These are phyloP conservation scores for Furcasterigmium sp. DNA, from an alignment of 2,329 filamentous ascomycete genomes.

Conservation along the genomic window DNA sequence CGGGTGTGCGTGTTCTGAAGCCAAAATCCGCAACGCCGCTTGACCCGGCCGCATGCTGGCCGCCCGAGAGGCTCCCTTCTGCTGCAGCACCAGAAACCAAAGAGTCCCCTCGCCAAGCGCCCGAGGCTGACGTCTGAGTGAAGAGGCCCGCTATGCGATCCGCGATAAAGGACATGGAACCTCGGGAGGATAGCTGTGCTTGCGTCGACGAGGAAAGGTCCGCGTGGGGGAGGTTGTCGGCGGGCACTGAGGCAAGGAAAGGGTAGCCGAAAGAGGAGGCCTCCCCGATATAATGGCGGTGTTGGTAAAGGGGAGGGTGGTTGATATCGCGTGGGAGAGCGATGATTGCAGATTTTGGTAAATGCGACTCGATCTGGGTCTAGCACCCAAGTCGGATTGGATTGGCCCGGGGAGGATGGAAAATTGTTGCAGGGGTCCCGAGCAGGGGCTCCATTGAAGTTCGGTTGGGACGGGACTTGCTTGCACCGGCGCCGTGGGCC, in stretches of 20 bases:
- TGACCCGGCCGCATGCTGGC: slow-evolving; percentile 25
- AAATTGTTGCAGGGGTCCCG: slow-evolving; percentile 4
- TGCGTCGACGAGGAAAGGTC: not conserved
- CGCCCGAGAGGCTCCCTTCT: slow-evolving; percentile 24
- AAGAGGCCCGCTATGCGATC: slow-evolving; percentile 48
- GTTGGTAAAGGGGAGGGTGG: too few relatives aligned
- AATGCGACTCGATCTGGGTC: not conserved
- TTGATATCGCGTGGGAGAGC: not conserved
- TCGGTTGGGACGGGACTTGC: too few relatives aligned
- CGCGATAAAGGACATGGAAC: slow-evolving; percentile 46
- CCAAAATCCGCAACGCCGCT: slow-evolving; percentile 22
- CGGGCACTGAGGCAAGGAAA: too few relatives aligned
- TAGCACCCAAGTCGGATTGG: not conserved
- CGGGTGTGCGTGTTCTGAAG: slow-evolving; percentile 8
- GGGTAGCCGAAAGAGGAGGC: not conserved
- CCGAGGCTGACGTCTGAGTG: slow-evolving; percentile 27
- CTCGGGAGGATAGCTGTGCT: not conserved
- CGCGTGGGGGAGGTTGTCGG: too few relatives aligned
- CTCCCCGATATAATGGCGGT: too few relatives aligned
- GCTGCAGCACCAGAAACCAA: slow-evolving; percentile 18
- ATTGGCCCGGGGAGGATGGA: not conserved
- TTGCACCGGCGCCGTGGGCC: too few relatives aligned
- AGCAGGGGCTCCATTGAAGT: not conserved
- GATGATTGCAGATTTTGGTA: not conserved
- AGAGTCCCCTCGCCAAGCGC: slow-evolving; percentile 6